Evolutionary conservation across 2,329 filamentous ascomycete species (phyloP), one percentile per base, ranked within the genome.

Genomic region (Fusarium verrucosum): DNA sequence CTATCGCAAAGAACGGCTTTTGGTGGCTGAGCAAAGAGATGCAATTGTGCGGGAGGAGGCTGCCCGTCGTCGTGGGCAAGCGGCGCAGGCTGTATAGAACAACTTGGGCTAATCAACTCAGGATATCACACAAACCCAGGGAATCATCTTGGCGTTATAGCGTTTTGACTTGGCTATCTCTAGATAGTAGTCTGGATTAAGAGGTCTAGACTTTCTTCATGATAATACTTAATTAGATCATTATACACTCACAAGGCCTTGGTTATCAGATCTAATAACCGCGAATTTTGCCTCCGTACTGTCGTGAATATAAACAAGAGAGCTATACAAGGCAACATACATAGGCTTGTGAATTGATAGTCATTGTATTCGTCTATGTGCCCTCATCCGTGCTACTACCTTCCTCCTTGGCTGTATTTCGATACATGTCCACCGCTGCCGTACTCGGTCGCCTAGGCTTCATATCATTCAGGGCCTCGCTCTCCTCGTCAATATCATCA

Each of bases 371-470:
- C 79, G 78, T 70, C 62, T 76, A 73, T 38, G 65, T 70, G 32
- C 62, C 65, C 35, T 60, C 62, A 51, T 62, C 56, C 28, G 54
- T 59, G 16, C 25, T 40, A n/a, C 30, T 40, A 26, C 60, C 53
- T 49, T 72, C 70, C 28, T 58, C 66, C 26, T 52, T 60, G n/a
- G 45, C 56, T 20, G 70, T 68, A 30, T 72, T 67, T 43, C 73
- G 83, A 73, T 87, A 86, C 37, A 87, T 75, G 7, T 70, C 67
- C 14, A 75, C 79, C 42, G 79, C 81, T 43, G 85, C 81, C 28
- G 85, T 74, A 64, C 88, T 90, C 57, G 81, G 80, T 57, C 87
- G 81, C 68, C 84, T 77, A 4, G 85, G 82, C 23, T 82, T 79
- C 44, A 78, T 75, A 45, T 85, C 83, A 33, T 69, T 71, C 20